Evolutionary conservation across 78 protist genomes (phyloP).

Genomic region (Thecamonas trahens): DNA sequence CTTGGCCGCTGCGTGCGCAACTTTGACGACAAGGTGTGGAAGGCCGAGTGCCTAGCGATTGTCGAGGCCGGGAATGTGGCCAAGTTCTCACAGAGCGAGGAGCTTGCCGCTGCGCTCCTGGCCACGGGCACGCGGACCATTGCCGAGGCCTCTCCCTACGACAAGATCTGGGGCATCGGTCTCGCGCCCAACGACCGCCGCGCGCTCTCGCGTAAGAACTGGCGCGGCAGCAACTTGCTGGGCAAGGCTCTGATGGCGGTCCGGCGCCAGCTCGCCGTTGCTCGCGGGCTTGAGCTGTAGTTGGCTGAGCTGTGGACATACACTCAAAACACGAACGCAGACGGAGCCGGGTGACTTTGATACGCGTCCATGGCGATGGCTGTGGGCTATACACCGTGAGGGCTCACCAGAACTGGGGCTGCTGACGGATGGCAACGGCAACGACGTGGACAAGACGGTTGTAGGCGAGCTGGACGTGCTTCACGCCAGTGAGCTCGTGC

Average conservation of each 20-base stretch:
- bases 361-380: too few species aligned
- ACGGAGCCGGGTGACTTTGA: too few species aligned
- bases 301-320: too few species aligned
- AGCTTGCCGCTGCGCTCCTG: background rate
- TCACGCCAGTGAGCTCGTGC: too few species aligned
- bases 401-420: too few species aligned
- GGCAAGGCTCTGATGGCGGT: background rate
- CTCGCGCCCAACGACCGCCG: background rate
- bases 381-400: too few species aligned
- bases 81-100: slow-evolving; percentile 2
- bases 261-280: background rate
- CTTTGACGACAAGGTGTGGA: background rate
- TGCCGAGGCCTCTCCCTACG: slow-evolving; percentile 1
- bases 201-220: background rate
- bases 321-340: too few species aligned
- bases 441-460: too few species aligned
- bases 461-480: too few species aligned
- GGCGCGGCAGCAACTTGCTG: slow-evolving; percentile 2
- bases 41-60: background rate
- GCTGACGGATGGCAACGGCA: too few species aligned
- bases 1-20: background rate
- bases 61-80: background rate
- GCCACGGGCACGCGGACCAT: background rate
- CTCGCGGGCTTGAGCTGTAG: too few species aligned
- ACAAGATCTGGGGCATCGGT: slow-evolving; percentile 3